Evolutionary conservation across 2,329 filamentous ascomycete species (phyloP).

Genomic region (Emydomyces testavorans): DNA sequence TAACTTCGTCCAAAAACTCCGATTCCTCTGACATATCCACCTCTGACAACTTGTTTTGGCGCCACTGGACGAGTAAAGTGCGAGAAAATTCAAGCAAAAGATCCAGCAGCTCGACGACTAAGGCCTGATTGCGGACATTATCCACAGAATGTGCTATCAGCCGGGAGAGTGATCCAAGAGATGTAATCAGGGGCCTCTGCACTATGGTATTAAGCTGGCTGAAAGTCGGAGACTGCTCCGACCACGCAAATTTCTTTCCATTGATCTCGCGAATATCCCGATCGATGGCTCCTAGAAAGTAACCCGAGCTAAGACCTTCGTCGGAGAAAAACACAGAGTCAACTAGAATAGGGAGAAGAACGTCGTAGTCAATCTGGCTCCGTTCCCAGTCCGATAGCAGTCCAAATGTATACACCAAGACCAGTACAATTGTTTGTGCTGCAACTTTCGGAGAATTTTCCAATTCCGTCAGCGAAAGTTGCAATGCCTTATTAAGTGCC

Average conservation of each 20-base stretch:
- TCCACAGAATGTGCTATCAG: constrained; percentile 53
- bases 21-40: constrained; percentile 58
- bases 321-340: constrained; percentile 55
- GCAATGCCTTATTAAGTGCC: constrained; percentile 62
- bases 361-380: constrained; percentile 52
- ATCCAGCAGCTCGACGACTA: constrained; percentile 41
- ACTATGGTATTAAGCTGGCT: constrained; percentile 45
- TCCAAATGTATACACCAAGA: constrained; percentile 66
- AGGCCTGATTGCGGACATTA: constrained; percentile 38
- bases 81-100: constrained; percentile 56
- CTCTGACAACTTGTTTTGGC: constrained; percentile 58
- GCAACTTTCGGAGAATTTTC: constrained; percentile 42
- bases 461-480: constrained; percentile 57
- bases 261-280: constrained; percentile 50
- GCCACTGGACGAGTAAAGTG: constrained; percentile 60
- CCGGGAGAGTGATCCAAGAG: constrained; percentile 51
- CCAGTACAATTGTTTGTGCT: constrained; percentile 49
- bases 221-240: constrained; percentile 46
- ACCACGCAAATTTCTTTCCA: constrained; percentile 53
- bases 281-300: constrained; percentile 61
- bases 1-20: constrained; percentile 52
- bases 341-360: constrained; percentile 57
- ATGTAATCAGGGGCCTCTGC: constrained; percentile 47
- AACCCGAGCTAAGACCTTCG: constrained; percentile 64
- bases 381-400: constrained; percentile 52